phyloP scores from a whole-genome alignment of 2,329 filamentous ascomycete species.

The Penicillium sclerotigenum region DNA sequence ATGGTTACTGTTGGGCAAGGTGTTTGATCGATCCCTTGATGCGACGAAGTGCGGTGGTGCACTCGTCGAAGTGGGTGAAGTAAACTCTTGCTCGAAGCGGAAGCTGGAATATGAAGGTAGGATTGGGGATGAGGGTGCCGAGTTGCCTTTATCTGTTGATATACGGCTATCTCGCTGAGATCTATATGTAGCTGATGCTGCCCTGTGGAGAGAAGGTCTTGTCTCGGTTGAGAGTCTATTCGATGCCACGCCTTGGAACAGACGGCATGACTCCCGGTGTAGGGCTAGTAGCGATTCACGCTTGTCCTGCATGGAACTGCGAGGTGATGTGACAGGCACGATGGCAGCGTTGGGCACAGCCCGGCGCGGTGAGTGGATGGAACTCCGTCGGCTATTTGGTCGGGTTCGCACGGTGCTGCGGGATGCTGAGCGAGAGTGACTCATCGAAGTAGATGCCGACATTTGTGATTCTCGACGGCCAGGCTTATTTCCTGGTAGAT shows the following conservation, averaged over 20 bases:
- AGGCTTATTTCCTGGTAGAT: constrained; percentile 9
- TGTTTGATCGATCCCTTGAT: constrained; percentile 17
- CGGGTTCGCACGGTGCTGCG: constrained; percentile 33
- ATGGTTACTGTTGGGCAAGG: constrained; percentile 13
- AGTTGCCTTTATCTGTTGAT: constrained; percentile 17
- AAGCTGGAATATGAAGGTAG: constrained; percentile 15
- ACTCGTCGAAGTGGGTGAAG: background rate
- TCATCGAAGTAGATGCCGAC: constrained; percentile 30
- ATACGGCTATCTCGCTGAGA: constrained; percentile 9
- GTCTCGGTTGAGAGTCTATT: constrained; percentile 2
- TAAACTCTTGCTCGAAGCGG: constrained; percentile 11
- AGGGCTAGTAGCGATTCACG: constrained; percentile 38
- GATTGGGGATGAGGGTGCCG: constrained; percentile 20
- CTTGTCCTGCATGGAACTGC: constrained; percentile 22
- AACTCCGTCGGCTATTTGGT: constrained; percentile 29
- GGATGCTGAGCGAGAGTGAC: constrained; percentile 34
- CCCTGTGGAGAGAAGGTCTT: constrained; percentile 3
- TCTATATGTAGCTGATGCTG: constrained; percentile 10
- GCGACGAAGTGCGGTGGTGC: constrained; percentile 8
- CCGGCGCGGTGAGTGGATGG: constrained; percentile 30
- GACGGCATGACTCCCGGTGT: constrained; percentile 42
- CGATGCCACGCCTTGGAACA: constrained; percentile 33
- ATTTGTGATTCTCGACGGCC: constrained; percentile 25
- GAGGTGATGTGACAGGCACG: constrained; percentile 22
- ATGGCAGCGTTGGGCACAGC: constrained; percentile 24